Evolutionary conservation across 768 basidiomycete genomes (phyloP).

Genomic region (Pseudohyphozyma bogoriensis): DNA sequence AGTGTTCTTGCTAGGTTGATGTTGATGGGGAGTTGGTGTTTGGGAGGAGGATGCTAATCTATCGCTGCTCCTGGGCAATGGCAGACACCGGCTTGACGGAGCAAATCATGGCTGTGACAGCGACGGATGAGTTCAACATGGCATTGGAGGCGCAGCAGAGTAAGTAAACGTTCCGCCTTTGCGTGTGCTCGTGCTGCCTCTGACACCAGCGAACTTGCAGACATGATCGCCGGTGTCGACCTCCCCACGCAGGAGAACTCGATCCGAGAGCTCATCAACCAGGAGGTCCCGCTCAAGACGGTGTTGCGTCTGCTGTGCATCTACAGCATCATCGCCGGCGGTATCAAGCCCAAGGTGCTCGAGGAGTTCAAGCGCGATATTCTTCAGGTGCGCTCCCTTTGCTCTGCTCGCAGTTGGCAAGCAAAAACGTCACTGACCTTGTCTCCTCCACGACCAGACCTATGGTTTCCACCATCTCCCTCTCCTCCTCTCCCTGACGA

Average conservation of each 20-base stretch:
- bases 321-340: slow-evolving; percentile 69
- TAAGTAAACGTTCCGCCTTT: slow-evolving; percentile 39
- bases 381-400: slow-evolving; percentile 54
- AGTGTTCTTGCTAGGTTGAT: slow-evolving; percentile 37
- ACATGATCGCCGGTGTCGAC: slow-evolving; percentile 89
- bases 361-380: slow-evolving; percentile 87
- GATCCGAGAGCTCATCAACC: slow-evolving; percentile 82
- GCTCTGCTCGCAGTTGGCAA: neutral
- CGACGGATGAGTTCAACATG: slow-evolving; percentile 78
- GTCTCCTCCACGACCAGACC: slow-evolving; percentile 43
- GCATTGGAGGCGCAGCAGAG: slow-evolving; percentile 94
- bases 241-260: slow-evolving; percentile 63
- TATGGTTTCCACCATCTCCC: slow-evolving; percentile 53
- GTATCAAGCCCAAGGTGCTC: slow-evolving; percentile 73
- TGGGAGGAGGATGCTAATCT: neutral
- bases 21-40: neutral
- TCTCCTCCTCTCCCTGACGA: slow-evolving; percentile 40
- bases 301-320: slow-evolving; percentile 75
- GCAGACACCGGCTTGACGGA: slow-evolving; percentile 92
- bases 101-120: slow-evolving; percentile 70
- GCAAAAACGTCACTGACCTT: neutral
- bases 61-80: neutral
- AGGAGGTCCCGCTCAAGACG: slow-evolving; percentile 68
- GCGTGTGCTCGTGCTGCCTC: neutral
- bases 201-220: slow-evolving; percentile 40